Conservation (phyloP, 2,329 filamentous ascomycete genomes). For the Diaporthe sp. region DNA sequence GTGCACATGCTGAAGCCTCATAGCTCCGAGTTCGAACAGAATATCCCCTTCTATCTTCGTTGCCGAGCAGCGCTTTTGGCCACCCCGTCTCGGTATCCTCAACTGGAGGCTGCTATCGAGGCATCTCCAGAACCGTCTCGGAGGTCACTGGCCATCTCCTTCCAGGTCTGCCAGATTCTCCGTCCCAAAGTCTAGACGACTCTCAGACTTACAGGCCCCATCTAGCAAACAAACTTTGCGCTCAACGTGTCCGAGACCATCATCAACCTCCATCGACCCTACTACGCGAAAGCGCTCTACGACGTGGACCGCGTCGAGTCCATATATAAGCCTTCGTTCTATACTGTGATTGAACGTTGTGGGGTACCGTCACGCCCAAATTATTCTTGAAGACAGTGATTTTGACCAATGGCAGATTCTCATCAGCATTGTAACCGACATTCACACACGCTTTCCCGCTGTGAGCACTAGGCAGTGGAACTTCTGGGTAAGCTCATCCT, state of each 20-base stretch:
- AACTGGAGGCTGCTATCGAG: not conserved
- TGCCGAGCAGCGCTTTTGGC: not conserved
- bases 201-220: not conserved
- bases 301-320: conserved; percentile 4
- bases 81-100: conserved; percentile 1
- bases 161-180: not conserved
- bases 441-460: conserved; percentile 27
- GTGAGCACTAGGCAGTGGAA: conserved; percentile 30
- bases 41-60: not conserved
- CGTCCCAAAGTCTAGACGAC: not conserved
- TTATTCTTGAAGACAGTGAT: no score
- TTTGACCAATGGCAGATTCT: not conserved
- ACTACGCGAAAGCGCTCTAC: conserved; percentile 4
- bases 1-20: not conserved
- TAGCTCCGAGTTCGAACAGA: conserved; percentile 2
- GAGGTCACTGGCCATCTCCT: conserved; percentile 2
- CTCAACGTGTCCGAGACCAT: conserved; percentile 1
- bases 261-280: not conserved
- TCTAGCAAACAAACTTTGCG: conserved; percentile 3
- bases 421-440: conserved; percentile 27
- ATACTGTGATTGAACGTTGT: conserved; percentile 2
- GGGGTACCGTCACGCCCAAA: not conserved
- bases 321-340: not conserved
- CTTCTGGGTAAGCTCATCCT: conserved; percentile 17
- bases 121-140: conserved; percentile 9